Evolutionary conservation across 139 green algal genomes (phyloP).

Genomic region (Bryopsis sp.): DNA sequence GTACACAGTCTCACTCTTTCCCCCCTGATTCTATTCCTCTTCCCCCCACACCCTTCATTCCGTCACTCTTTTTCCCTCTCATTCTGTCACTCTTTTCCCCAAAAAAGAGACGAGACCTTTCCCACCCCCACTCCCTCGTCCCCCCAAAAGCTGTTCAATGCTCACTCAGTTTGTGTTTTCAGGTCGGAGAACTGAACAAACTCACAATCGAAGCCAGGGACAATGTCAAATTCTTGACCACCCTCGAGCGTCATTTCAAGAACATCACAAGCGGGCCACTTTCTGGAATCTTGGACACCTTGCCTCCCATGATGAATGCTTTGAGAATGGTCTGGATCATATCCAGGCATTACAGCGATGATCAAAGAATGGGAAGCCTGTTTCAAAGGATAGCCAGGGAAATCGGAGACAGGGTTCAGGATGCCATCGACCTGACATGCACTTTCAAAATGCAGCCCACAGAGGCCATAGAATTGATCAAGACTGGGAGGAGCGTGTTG

Average conservation of each 20-base stretch:
- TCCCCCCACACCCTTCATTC: too few relatives aligned
- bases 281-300: constrained; percentile 56
- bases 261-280: constrained; percentile 49
- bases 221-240: constrained; percentile 90
- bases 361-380: constrained; percentile 80
- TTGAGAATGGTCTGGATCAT: constrained; percentile 93
- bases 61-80: too few relatives aligned
- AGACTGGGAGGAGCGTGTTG: constrained; percentile 46
- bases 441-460: constrained; percentile 50
- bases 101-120: too few relatives aligned
- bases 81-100: too few relatives aligned
- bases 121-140: too few relatives aligned
- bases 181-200: constrained; percentile 62
- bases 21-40: too few relatives aligned
- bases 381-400: constrained; percentile 71
- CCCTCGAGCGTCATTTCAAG: constrained; percentile 86
- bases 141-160: too few relatives aligned
- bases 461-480: constrained; percentile 48
- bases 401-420: constrained; percentile 59
- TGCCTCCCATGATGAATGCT: constrained; percentile 80
- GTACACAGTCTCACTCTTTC: too few relatives aligned
- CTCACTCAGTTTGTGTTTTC: too few relatives aligned
- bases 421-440: constrained; percentile 47
- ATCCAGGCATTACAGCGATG: constrained; percentile 69
- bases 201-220: constrained; percentile 67